Percentiles rank a stretch among this genome's conserved stretches.
Conservation (phyloP, 1,139 yeast species). For the Geotrichum carabidarum region DNA sequence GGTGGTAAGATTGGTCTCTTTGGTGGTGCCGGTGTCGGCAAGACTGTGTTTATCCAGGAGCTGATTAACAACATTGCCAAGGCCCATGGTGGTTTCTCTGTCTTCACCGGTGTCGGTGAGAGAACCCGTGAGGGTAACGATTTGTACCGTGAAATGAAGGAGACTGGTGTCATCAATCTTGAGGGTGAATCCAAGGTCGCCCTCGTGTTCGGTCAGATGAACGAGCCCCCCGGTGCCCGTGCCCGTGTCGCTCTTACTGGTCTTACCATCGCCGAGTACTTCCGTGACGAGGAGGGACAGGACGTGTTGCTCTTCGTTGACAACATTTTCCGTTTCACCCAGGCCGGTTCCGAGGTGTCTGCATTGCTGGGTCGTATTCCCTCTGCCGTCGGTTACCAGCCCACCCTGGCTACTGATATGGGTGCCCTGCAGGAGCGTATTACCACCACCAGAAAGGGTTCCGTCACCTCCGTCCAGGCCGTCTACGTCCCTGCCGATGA, state of each 20-base stretch:
- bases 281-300: slow-evolving; percentile 99
- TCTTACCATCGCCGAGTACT: slow-evolving; percentile 99
- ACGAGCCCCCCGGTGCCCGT: slow-evolving; percentile 99
- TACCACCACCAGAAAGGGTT: slow-evolving; percentile 99
- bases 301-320: slow-evolving; percentile 99
- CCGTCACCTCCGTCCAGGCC: slow-evolving; percentile 99
- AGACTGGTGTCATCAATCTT: slow-evolving; percentile 98
- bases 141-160: slow-evolving; percentile 99
- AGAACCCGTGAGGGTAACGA: slow-evolving; percentile 99
- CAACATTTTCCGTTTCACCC: slow-evolving; percentile 99
- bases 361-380: slow-evolving; percentile 99
- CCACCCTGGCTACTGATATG: slow-evolving; percentile 99
- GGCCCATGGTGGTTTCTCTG: slow-evolving; percentile 99
- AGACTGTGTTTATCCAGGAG: slow-evolving; percentile 99
- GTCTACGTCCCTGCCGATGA: slow-evolving; percentile 99
- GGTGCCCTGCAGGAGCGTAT: slow-evolving; percentile 99
- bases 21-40: slow-evolving; percentile 99
- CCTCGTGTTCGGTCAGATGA: slow-evolving; percentile 99
- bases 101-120: slow-evolving; percentile 99
- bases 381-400: slow-evolving; percentile 99
- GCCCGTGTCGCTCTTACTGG: slow-evolving; percentile 99
- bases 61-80: slow-evolving; percentile 99
- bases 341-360: slow-evolving; percentile 99
- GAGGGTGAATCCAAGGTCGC: slow-evolving; percentile 99
- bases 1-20: slow-evolving; percentile 99